phyloP scores from a whole-genome alignment of 2,329 filamentous ascomycete genomes.

The Colletotrichum graminicola region DNA sequence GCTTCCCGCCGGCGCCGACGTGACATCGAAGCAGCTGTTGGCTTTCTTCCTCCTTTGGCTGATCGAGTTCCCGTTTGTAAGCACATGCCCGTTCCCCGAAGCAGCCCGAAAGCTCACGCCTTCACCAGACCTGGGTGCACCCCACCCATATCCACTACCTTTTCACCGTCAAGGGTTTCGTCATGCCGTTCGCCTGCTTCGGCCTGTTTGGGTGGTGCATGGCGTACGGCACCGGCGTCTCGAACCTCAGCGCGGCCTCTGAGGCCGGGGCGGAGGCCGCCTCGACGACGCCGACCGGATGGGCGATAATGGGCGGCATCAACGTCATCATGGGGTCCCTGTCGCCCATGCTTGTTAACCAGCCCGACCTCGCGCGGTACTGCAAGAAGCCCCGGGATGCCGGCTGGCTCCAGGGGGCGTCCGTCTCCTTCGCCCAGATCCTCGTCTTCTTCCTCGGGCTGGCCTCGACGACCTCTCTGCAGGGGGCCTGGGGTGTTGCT shows the following conservation, averaged over 20 bases:
- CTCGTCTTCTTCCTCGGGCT: constrained; percentile 49
- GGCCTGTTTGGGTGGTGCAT: constrained; percentile 54
- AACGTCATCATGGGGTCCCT: constrained; percentile 54
- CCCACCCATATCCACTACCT: constrained; percentile 52
- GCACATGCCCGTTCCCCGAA: constrained; percentile 3
- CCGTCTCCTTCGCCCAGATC: constrained; percentile 45
- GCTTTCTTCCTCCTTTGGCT: constrained; percentile 56
- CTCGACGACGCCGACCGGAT: constrained; percentile 49
- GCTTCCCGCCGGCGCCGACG: constrained; percentile 49
- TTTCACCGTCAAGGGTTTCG: constrained; percentile 52
- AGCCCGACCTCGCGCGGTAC: constrained; percentile 54
- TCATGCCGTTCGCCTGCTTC: constrained; percentile 52
- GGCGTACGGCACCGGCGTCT: constrained; percentile 46
- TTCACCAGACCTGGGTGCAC: constrained; percentile 49
- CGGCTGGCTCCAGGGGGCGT: constrained; percentile 48
- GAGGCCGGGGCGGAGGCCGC: constrained; percentile 46
- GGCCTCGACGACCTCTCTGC: constrained; percentile 49
- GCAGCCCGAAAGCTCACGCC: background rate
- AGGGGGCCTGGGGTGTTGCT: constrained; percentile 51
- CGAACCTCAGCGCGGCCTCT: constrained; percentile 46
- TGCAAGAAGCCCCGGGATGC: constrained; percentile 49
- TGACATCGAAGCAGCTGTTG: constrained; percentile 52
- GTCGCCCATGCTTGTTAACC: constrained; percentile 52
- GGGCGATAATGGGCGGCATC: constrained; percentile 54
- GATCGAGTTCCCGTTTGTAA: constrained; percentile 53